Base-by-base conservation (phyloP, 768 basidiomycete species). In the Leucocoprinus birnbaumii region DNA sequence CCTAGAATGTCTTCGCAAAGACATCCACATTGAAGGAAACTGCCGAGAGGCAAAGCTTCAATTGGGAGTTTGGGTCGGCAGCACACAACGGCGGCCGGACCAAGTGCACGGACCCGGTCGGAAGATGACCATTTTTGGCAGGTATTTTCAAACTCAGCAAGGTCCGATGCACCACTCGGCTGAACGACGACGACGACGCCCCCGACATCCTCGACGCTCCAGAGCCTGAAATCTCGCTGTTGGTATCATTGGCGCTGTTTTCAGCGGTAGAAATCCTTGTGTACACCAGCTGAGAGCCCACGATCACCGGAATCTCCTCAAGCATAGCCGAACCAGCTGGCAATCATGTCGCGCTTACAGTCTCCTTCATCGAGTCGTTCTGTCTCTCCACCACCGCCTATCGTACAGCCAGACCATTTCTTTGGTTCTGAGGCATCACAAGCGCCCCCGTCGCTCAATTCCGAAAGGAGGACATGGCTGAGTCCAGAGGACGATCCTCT, bases 321-420 rank as follows among this genome's bases (percentile, higher is more conserved):
- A 40, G 25, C 35, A 51, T 44, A 49, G 34, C 16, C 55, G 54
- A 47, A 54, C 53, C 51, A 34, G 74, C 74, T 41, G 73, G 60
- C 69, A 41, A 63, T 60, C 51, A 58, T 66, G 53, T 75, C 76
- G 51, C 68, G 70, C 57, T 68, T 67, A 22, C 71, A 78, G 54
- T 73, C 75, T 57, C 68, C 78, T 46, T 77, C 78, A 34, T 75
- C 75, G 19, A 75, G 74, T 59, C 73, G 77, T 68, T 83, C 86
- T 50, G 77, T 81, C 50, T 76, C 85, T 7, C 80, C 85, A 4
- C 66, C 67, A 26, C 75, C 73, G 44, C 77, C 75, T 34, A 52
- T 59, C 38, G 74, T 82, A 0, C 90, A 91, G 62, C 91, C 91
- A 31, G 88, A 93, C 71, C 91, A 92, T 65, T 93, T 93, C 67